Conservation (phyloP, 23 red algal species). For the Gracilaria domingensis region DNA sequence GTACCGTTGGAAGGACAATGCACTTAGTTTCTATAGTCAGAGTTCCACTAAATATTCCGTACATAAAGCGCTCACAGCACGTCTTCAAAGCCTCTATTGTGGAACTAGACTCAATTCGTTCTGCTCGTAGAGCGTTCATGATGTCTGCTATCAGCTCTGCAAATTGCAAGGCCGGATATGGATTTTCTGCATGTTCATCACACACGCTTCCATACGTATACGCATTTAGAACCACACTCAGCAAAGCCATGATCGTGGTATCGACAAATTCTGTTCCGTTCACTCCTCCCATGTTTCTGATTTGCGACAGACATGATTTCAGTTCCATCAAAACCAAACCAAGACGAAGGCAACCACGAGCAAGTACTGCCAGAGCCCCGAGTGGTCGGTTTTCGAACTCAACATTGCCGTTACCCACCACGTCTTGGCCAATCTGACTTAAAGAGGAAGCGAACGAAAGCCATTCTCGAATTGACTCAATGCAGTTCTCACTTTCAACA, state of each 20-base stretch:
- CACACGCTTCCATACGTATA: not conserved
- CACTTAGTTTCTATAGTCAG: not conserved
- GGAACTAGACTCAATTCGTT: not conserved
- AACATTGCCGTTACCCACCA: not conserved
- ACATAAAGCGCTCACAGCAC: constrained; percentile 15
- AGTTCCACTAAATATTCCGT: not conserved
- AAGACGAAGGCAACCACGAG: constrained; percentile 35
- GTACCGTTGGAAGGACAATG: not conserved
- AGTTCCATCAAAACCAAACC: not conserved
- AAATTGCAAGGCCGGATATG: not conserved
- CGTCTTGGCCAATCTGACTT: constrained; percentile 35
- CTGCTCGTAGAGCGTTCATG: constrained; percentile 1
- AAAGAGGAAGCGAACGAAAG: constrained; percentile 46
- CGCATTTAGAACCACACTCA: constrained; percentile 1
- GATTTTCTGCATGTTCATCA: not conserved
- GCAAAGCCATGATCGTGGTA: not conserved
- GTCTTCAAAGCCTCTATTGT: not conserved
- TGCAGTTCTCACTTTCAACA: not conserved
- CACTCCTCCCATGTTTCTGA: too few species aligned
- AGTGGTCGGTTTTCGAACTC: not conserved
- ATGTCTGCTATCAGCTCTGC: not conserved
- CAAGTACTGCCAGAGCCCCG: constrained; percentile 2
- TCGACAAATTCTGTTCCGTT: not conserved
- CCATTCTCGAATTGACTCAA: constrained; percentile 32
- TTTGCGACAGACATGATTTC: not conserved